Evolutionary conservation across 306 rosid species (phyloP), one percentile per base, ranked within the genome.

Genomic region (Malus domestica): DNA sequence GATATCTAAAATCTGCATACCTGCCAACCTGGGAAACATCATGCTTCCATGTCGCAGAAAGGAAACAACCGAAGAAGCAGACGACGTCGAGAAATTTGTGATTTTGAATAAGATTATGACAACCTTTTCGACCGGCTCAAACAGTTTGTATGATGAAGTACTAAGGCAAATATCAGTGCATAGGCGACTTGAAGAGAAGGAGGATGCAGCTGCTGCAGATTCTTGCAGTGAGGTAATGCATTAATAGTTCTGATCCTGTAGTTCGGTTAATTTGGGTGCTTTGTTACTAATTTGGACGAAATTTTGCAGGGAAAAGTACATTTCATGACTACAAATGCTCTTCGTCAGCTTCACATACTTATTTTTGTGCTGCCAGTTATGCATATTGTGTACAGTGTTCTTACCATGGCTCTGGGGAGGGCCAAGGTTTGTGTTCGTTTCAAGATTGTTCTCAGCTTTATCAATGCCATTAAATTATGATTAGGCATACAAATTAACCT

Each of bases 41-140:
- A 84, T 84, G 87, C 85, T 84, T 67, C 87, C 85, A 29, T 81
- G 87, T 55, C 76, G 73, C 2, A 78, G 67, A 78, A 10, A 11
- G 15, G 44, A 6, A 2, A 11, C 54, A 32, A 15, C 66, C 9
- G 6, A 63, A 42, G 29, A 23, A 22, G 55, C 54, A 35, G 25
- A 69, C 12, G 10, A 60, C 1, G 58, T n/a, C 29, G 55, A 80
- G 66, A 70, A 74, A 68, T 60, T 35, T 15, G 58, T 66, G 16
- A 51, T 49, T 19, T 46, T 66, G n/a, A 61, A 58, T 19, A 59
- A 71, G 60, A 68, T 68, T 68, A 13, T 19, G 1, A 15, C 45
- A 46, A 42, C 55, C 54, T 25, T 67, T 44, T 46, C 5, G 25
- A 33, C 61, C 1, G 8, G 58, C 7, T 65, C 71, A 23, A n/a